These are phyloP conservation scores for Colletotrichum lini DNA, from an alignment of 2,329 filamentous ascomycete species.

Conservation along the genomic window DNA sequence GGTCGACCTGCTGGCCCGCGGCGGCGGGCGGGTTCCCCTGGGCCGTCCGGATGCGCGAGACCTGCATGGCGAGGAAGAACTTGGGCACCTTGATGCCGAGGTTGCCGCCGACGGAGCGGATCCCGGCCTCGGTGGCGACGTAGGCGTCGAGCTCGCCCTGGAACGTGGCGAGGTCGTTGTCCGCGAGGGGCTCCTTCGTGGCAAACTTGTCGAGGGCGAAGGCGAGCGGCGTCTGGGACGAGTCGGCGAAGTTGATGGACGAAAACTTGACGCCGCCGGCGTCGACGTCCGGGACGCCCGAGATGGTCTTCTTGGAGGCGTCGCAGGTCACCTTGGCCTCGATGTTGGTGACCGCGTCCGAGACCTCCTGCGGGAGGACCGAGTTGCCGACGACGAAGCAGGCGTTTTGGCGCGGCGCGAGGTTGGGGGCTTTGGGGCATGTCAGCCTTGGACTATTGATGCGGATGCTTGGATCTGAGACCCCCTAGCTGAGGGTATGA, in stretches of 20 bases:
- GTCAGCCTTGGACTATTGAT: neutral
- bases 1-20: slow-evolving; percentile 68
- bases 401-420: slow-evolving; percentile 53
- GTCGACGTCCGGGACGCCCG: slow-evolving; percentile 69
- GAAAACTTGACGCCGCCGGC: slow-evolving; percentile 67
- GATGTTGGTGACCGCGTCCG: slow-evolving; percentile 58
- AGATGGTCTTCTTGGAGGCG: slow-evolving; percentile 61
- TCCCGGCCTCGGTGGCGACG: slow-evolving; percentile 71
- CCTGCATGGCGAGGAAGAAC: slow-evolving; percentile 74
- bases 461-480: no score
- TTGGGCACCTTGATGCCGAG: slow-evolving; percentile 74
- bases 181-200: slow-evolving; percentile 63
- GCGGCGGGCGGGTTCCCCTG: slow-evolving; percentile 68
- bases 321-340: slow-evolving; percentile 65
- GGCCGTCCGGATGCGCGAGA: slow-evolving; percentile 71
- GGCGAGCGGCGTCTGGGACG: slow-evolving; percentile 61
- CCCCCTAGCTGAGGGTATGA: no score
- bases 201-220: slow-evolving; percentile 70
- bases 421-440: slow-evolving; percentile 24
- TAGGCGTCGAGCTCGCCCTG: slow-evolving; percentile 70
- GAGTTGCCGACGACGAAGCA: slow-evolving; percentile 70
- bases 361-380: slow-evolving; percentile 65
- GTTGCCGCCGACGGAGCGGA: slow-evolving; percentile 66
- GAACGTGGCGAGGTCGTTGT: slow-evolving; percentile 65
- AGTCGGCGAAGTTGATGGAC: slow-evolving; percentile 68